Evolutionary conservation across 1,284 basidiomycete genomes (phyloP), one percentile per base, ranked within the genome.

Genomic region (Ustilago curta): DNA sequence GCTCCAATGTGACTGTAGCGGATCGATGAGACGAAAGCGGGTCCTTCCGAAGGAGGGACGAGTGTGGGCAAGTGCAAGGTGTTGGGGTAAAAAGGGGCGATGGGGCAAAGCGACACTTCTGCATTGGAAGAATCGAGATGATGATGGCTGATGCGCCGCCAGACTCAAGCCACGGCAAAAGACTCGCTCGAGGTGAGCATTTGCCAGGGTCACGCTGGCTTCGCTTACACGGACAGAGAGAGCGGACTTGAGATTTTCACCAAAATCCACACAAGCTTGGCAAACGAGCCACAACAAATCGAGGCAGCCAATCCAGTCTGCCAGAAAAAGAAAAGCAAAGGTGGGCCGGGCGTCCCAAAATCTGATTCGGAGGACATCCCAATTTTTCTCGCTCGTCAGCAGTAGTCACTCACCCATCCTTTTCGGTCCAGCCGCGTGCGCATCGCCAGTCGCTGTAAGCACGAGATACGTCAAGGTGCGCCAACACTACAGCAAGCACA

Each of bases 401-500:
- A n/a, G n/a, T n/a, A n/a, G 19, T 23, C 19, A 9, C n/a, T n/a
- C 8, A 42, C n/a, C 11, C 27, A 27, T 27, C 27, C 27, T 32
- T 8, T 4, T 8, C 31, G 31, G 31, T 8, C 31, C 6, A 37
- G 35, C 35, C 4, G 11, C 35, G 35, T 45, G 19, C 27, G 23
- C 45, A 54, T 55, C 53, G 52, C 14, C 39, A 47, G 19, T 39
- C 32, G 49, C 61, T 18, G 12, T 32, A 40, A 59, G 51, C 42
- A 60, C 19, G 12, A 43, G 19, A 27, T 61, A 61, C 62, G 55
- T 64, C 62, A 64, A 48, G 39, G 19, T 42, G 61, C 61, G 25
- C n/a, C 25, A 4, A 35, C 23, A n/a, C n/a, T n/a, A n/a, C n/a
- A n/a, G n/a, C n/a, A 8, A 9, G 16, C 4, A 6, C 18, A 31